Conservation (phyloP, 306 rosid genomes). For the Styphnolobium japonicum region DNA sequence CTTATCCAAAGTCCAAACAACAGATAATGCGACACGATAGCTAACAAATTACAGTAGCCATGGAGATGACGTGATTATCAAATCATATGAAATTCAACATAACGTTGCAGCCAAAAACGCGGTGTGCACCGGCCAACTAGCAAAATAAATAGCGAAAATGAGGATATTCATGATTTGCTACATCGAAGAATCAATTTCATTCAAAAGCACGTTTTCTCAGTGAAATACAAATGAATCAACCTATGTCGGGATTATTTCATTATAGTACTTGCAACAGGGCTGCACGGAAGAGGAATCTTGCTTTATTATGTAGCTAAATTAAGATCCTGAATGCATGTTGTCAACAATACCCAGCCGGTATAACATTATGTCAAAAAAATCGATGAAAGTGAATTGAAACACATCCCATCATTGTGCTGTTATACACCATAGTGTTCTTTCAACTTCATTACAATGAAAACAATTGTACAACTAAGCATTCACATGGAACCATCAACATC, state of each 20-base stretch:
- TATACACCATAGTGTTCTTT: background rate
- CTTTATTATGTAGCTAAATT: background rate
- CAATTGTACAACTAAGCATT: constrained; percentile 30
- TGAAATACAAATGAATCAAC: background rate
- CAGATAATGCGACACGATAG: background rate
- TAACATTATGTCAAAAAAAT: background rate
- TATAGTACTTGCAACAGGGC: background rate
- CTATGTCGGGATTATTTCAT: background rate
- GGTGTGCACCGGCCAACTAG: background rate
- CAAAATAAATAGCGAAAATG: background rate
- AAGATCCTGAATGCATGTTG: background rate
- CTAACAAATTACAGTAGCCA: background rate
- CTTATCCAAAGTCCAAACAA: background rate
- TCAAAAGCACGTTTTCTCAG: background rate
- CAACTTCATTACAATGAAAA: constrained; percentile 25
- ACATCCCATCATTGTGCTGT: constrained; percentile 20
- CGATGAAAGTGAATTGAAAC: background rate
- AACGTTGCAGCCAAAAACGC: background rate
- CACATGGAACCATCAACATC: constrained; percentile 43
- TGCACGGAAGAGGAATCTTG: background rate
- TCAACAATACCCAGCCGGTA: background rate
- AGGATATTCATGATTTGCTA: background rate
- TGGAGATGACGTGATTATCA: background rate
- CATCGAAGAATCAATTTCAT: background rate
- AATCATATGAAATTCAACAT: background rate